Evolutionary conservation across 1,139 yeast species (phyloP).

Genomic region (Saccharomyces hybrid): DNA sequence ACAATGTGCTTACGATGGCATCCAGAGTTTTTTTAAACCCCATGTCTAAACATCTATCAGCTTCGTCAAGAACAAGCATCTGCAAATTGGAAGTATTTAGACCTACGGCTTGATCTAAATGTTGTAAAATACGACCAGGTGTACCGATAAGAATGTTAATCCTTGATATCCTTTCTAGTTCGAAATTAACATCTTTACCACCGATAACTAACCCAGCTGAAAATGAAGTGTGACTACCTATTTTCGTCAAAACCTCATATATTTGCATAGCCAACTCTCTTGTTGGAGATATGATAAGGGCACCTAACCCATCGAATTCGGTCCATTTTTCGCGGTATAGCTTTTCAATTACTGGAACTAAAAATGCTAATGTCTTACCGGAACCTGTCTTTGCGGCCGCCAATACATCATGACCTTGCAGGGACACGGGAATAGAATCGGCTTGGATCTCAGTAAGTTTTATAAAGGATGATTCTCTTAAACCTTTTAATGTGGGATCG

Average conservation of each 20-base stretch:
- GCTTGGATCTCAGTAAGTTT: constrained; percentile 82
- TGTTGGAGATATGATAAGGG: constrained; percentile 85
- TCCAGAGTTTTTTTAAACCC: constrained; percentile 89
- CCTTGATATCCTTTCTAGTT: constrained; percentile 73
- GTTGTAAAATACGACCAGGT: constrained; percentile 92
- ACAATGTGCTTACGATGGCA: constrained; percentile 74
- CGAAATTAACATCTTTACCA: constrained; percentile 87
- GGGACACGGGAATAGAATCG: constrained; percentile 66
- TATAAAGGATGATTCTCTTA: constrained; percentile 63
- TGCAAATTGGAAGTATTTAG: constrained; percentile 76
- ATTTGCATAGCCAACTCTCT: constrained; percentile 92
- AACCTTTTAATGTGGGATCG: constrained; percentile 56
- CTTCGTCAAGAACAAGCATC: constrained; percentile 84
- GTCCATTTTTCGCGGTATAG: constrained; percentile 72
- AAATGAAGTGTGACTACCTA: constrained; percentile 72
- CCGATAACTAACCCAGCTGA: constrained; percentile 97
- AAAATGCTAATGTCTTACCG: constrained; percentile 89
- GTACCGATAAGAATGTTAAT: constrained; percentile 91
- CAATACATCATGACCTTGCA: constrained; percentile 75
- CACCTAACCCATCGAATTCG: constrained; percentile 88
- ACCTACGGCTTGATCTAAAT: constrained; percentile 88
- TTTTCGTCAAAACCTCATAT: constrained; percentile 78
- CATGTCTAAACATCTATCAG: constrained; percentile 94
- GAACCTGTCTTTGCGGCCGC: constrained; percentile 97
- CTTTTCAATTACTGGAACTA: constrained; percentile 75